Conservation (phyloP, 345 rosid species). For the Gynandropsis gynandra region DNA sequence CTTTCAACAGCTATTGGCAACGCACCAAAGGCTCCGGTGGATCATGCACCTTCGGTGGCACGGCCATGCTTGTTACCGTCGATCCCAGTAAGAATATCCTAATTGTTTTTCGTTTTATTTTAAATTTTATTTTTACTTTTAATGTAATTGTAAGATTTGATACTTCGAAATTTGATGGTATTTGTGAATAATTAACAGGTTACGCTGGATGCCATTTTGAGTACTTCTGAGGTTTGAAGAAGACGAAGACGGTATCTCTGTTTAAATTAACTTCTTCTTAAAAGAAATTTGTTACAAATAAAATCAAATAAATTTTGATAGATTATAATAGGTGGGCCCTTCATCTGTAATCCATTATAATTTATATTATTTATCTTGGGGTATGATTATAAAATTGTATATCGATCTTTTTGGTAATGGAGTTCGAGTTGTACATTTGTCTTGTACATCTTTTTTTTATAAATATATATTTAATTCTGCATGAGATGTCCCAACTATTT, state of each 20-base stretch:
- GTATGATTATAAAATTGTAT: background rate
- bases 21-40: conserved; percentile 68
- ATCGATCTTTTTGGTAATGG: conserved; percentile 22
- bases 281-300: conserved; percentile 18
- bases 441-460: no score
- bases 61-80: conserved; percentile 77
- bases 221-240: conserved; percentile 28
- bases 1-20: conserved; percentile 95
- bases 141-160: background rate
- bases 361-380: background rate
- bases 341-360: conserved; percentile 15
- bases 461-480: no score
- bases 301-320: conserved; percentile 19
- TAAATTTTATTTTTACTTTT: background rate
- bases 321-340: conserved; percentile 22
- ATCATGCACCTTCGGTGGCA: conserved; percentile 87
- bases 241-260: conserved; percentile 12
- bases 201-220: conserved; percentile 54
- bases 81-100: conserved; percentile 60
- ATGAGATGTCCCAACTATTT: no score
- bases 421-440: conserved; percentile 16
- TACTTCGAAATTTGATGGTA: background rate
- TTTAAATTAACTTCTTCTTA: background rate
- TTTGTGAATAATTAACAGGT: conserved; percentile 33
- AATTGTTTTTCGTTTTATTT: background rate